A percentile compares a stretch with the other conserved stretches of the same genome.
phyloP scores from a whole-genome alignment of 345 rosid species.

The Linum trigynum region DNA sequence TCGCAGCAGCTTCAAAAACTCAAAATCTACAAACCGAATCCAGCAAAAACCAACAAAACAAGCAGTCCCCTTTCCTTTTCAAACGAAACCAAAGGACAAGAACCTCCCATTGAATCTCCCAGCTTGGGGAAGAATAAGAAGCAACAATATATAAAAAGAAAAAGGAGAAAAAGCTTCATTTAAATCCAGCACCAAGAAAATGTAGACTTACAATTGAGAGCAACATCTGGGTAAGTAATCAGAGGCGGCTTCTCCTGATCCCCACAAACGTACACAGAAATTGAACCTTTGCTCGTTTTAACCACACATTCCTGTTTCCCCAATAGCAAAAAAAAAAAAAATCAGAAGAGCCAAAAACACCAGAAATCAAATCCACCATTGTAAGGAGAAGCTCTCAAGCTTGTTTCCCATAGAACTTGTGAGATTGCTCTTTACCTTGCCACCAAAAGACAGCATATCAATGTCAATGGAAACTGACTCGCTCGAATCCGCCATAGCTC shows the following conservation, averaged over 20 bases:
- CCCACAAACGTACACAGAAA: constrained; percentile 66
- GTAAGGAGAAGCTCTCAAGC: not conserved
- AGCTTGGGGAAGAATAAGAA: not conserved
- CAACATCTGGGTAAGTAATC: constrained; percentile 82
- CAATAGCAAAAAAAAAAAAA: constrained; percentile 3
- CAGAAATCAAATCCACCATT: not conserved
- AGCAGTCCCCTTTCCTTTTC: not conserved
- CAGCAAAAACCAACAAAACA: not conserved
- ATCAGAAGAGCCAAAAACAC: not conserved
- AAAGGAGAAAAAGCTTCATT: too few species aligned
- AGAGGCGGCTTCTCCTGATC: constrained; percentile 78
- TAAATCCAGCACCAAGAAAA: not conserved
- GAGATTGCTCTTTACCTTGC: constrained; percentile 29
- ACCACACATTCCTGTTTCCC: constrained; percentile 53
- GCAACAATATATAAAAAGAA: not conserved
- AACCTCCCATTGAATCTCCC: too few species aligned
- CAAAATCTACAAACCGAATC: too few species aligned
- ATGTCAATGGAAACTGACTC: constrained; percentile 43
- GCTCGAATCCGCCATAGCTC: constrained; percentile 37
- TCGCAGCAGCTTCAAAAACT: too few species aligned
- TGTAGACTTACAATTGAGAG: constrained; percentile 54
- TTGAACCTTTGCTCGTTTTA: constrained; percentile 62
- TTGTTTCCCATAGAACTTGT: constrained; percentile 2
- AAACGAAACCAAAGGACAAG: not conserved
- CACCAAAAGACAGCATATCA: constrained; percentile 36